phyloP scores from a whole-genome alignment of 768 basidiomycete genomes.

The Pleurotus salmoneostramineus region DNA sequence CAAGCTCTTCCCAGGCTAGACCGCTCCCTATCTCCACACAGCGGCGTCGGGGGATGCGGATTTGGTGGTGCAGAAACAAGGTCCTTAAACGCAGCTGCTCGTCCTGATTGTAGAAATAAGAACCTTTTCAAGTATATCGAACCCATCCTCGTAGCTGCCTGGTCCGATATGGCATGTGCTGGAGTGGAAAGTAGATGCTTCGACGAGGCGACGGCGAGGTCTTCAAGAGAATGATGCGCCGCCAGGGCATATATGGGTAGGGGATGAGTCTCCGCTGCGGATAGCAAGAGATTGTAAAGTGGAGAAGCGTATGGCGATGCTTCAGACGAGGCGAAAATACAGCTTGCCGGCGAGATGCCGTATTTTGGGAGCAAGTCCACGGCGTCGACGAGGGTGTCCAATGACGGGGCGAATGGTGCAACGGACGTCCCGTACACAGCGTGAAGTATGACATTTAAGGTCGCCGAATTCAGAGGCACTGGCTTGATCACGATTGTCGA shows the following conservation, averaged over 20 bases:
- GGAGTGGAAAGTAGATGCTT: slow-evolving; percentile 32
- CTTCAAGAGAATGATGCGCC: slow-evolving; percentile 26
- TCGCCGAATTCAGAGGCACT: slow-evolving; percentile 36
- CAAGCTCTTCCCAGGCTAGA: slow-evolving; percentile 22
- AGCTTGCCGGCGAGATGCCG: slow-evolving; percentile 15
- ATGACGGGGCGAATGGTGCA: slow-evolving; percentile 46
- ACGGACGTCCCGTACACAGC: slow-evolving; percentile 46
- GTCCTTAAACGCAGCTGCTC: slow-evolving; percentile 28
- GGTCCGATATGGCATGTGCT: slow-evolving; percentile 30
- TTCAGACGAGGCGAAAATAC: slow-evolving; percentile 18
- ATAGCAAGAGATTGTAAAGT: slow-evolving; percentile 27
- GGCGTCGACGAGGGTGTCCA: slow-evolving; percentile 41
- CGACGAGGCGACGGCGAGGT: slow-evolving; percentile 34
- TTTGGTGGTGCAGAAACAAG: slow-evolving; percentile 15
- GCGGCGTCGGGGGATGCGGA: slow-evolving; percentile 18
- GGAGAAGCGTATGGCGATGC: slow-evolving; percentile 11
- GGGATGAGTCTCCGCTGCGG: slow-evolving; percentile 28
- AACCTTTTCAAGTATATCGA: slow-evolving; percentile 37
- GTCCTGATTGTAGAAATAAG: slow-evolving; percentile 30
- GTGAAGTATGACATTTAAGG: slow-evolving; percentile 56
- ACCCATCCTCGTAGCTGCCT: slow-evolving; percentile 32
- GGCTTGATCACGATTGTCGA: slow-evolving; percentile 25
- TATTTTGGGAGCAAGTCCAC: slow-evolving; percentile 30
- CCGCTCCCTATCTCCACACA: slow-evolving; percentile 22
- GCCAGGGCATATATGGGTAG: slow-evolving; percentile 40